Percentiles rank a stretch among this genome's conserved stretches.
Evolutionary conservation across 306 rosid species (phyloP).

Genomic region (Pterocarpus santalinus): DNA sequence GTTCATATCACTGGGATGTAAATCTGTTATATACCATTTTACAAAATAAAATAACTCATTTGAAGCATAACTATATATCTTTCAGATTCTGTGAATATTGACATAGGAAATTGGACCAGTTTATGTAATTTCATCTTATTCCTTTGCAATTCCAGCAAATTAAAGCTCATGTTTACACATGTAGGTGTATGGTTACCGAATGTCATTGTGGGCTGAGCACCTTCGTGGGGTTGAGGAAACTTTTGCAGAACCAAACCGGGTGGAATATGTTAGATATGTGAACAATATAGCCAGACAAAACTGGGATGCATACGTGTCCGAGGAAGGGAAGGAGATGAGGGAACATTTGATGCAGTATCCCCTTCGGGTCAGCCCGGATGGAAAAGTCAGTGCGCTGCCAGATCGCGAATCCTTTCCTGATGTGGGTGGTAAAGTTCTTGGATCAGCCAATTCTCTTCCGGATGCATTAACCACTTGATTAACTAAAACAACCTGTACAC

Average conservation of each 20-base stretch:
- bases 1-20: neutral
- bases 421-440: slow-evolving; percentile 64
- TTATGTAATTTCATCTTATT: neutral
- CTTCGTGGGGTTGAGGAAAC: slow-evolving; percentile 51
- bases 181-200: slow-evolving; percentile 64
- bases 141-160: neutral
- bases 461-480: slow-evolving; percentile 58
- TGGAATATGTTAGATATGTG: slow-evolving; percentile 48
- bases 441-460: slow-evolving; percentile 57
- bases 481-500: neutral
- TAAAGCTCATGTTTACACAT: neutral
- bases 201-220: slow-evolving; percentile 69
- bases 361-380: slow-evolving; percentile 47
- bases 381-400: slow-evolving; percentile 45
- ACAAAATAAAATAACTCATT: neutral
- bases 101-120: neutral
- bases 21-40: no score
- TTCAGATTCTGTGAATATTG: neutral
- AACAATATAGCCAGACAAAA: slow-evolving; percentile 48
- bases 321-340: slow-evolving; percentile 44
- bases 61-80: neutral
- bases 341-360: slow-evolving; percentile 66
- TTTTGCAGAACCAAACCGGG: slow-evolving; percentile 51
- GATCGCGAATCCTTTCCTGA: slow-evolving; percentile 56
- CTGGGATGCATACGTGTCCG: slow-evolving; percentile 56